phyloP scores from a whole-genome alignment of 2,329 filamentous ascomycete genomes.

The Tolypocladium tundrense region DNA sequence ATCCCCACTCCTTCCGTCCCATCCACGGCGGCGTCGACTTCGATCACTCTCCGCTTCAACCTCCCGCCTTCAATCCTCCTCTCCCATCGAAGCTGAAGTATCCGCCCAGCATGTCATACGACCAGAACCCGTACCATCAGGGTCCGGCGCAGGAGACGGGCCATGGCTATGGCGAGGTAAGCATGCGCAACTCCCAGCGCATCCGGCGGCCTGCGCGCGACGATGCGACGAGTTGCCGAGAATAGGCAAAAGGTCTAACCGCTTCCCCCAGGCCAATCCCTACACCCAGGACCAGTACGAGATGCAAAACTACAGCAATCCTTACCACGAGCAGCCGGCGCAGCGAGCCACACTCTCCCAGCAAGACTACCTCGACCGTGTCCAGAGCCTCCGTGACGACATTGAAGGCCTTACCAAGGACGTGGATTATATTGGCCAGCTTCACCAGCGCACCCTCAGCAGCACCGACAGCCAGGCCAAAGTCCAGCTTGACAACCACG shows the following conservation, averaged over 20 bases:
- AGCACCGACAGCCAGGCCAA: slow-evolving; percentile 49
- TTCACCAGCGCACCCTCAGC: slow-evolving; percentile 63
- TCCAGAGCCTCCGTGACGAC: slow-evolving; percentile 55
- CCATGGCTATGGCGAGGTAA: slow-evolving; percentile 11
- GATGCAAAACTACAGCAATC: slow-evolving; percentile 40
- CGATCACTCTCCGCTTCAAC: not conserved
- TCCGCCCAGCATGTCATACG: slow-evolving; percentile 11
- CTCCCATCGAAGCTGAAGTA: not conserved
- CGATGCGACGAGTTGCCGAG: not conserved
- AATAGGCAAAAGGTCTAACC: not conserved
- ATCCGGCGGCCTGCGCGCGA: not conserved
- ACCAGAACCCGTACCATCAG: slow-evolving; percentile 12
- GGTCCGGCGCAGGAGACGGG: slow-evolving; percentile 9
- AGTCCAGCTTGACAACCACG: slow-evolving; percentile 54
- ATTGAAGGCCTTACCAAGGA: slow-evolving; percentile 57
- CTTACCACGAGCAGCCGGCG: slow-evolving; percentile 16
- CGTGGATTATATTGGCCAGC: slow-evolving; percentile 55
- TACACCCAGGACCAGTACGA: slow-evolving; percentile 28
- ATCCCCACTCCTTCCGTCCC: not conserved
- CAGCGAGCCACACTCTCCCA: slow-evolving; percentile 36
- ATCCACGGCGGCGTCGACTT: not conserved
- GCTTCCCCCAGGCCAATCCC: slow-evolving; percentile 4
- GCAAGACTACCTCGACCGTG: slow-evolving; percentile 58
- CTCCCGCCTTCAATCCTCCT: not conserved
- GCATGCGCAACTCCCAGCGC: not conserved